Base-by-base conservation (phyloP, 306 rosid species). In the Prunus fruticosa region DNA sequence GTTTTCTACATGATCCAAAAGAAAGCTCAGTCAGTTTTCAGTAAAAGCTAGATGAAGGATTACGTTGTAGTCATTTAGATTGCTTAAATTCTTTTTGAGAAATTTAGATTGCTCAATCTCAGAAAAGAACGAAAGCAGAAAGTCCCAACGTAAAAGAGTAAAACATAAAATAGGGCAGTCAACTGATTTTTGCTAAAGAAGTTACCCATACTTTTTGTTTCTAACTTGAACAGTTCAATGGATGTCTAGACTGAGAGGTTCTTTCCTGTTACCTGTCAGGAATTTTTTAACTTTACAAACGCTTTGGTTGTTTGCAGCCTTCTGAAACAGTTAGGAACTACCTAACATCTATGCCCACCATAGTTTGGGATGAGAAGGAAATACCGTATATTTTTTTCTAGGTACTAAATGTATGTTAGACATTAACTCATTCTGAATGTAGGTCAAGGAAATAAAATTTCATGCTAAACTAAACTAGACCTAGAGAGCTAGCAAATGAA, bases 1-100 rank as follows among this genome's bases (percentile, higher is more conserved):
- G 96, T 87, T 87, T 89, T 89, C 99, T 92, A 82, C 72, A 70
- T 72, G 75, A 75, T 67, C 47, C 60, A 80, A 38, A 19, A 72
- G 75, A 78, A 57, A 72, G 15, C 32, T 56, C 57, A 67, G 49
- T 63, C 18, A 51, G 56, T 41, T 52, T 61, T 20, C 47, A 28
- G 64, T 6, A 65, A 25, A 57, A 72, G 32, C 22, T 45, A 28
- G 28, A 11, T 32, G 0, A 34, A 57, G 14, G 64, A 38, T 19
- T 19, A 58, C 30, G 9, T 69, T 3, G 23, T 15, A 15, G 4
- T 30, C 62, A 70, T 54, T 52, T 70, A 18, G 4, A 25, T 49
- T 69, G 58, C 56, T 45, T 67, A 25, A 43, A 13, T 13, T 11
- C 15, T 2, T 60, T 60, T 25, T 2, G 25, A 60, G 65, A 60